phyloP scores from a whole-genome alignment of 2,329 filamentous ascomycete genomes.

The Verticillium nonalfalfae region DNA sequence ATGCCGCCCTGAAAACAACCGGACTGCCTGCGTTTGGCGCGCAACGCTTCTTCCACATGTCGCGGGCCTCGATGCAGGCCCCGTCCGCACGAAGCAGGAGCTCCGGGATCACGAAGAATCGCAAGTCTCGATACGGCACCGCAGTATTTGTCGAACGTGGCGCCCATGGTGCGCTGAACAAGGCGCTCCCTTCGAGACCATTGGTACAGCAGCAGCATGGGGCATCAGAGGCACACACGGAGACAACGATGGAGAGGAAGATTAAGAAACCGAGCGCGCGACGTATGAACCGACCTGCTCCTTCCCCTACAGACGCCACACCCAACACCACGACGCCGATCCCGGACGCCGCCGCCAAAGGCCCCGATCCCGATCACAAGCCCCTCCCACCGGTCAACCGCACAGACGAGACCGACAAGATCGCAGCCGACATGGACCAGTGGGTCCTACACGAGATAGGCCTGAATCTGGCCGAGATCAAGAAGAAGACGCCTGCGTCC shows the following conservation, averaged over 20 bases:
- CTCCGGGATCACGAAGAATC: slow-evolving; percentile 28
- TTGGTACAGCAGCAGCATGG: neutral
- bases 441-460: slow-evolving; percentile 55
- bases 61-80: slow-evolving; percentile 35
- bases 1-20: slow-evolving; percentile 5
- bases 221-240: neutral
- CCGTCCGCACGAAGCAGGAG: slow-evolving; percentile 15
- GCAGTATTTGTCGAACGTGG: slow-evolving; percentile 51
- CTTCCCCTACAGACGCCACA: neutral
- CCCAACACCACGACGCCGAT: neutral
- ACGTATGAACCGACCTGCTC: neutral
- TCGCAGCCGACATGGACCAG: slow-evolving; percentile 49
- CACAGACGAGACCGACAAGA: slow-evolving; percentile 38
- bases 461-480: slow-evolving; percentile 40
- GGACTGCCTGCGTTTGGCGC: slow-evolving; percentile 23
- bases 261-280: neutral
- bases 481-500: slow-evolving; percentile 14
- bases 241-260: neutral
- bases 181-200: neutral
- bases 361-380: slow-evolving; percentile 5
- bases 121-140: slow-evolving; percentile 29
- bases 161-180: slow-evolving; percentile 23
- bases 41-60: slow-evolving; percentile 53
- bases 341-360: neutral
- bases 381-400: slow-evolving; percentile 22